Conservation (phyloP, 1,139 yeast genomes). For the Kurtzmaniella quercitrusa region DNA sequence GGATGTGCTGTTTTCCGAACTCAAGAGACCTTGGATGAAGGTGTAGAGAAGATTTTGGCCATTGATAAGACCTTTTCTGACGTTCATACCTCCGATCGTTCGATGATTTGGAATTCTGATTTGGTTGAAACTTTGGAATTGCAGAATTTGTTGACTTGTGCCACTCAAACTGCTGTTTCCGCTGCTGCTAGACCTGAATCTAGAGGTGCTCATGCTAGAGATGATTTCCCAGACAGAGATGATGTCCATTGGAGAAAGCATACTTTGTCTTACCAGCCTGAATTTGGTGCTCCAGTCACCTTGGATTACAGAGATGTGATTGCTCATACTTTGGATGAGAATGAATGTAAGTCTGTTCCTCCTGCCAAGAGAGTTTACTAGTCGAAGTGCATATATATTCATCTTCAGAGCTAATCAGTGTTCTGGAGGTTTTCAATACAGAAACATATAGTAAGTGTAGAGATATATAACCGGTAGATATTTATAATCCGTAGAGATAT, state of each 20-base stretch:
- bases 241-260: conserved; percentile 98
- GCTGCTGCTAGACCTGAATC: conserved; percentile 97
- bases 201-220: conserved; percentile 99
- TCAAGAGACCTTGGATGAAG: conserved; percentile 86
- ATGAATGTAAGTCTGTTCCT: conserved; percentile 93
- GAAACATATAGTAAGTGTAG: neutral
- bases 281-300: conserved; percentile 64
- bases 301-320: conserved; percentile 88
- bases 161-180: conserved; percentile 90
- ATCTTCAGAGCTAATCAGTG: neutral
- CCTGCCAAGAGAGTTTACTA: conserved; percentile 94
- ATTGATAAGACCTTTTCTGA: conserved; percentile 68
- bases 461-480: neutral
- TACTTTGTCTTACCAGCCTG: conserved; percentile 85
- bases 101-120: conserved; percentile 98
- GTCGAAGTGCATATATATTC: neutral
- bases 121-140: conserved; percentile 93
- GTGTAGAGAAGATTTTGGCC: conserved; percentile 74
- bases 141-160: conserved; percentile 96
- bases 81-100: conserved; percentile 87
- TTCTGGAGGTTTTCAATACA: neutral
- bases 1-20: conserved; percentile 97
- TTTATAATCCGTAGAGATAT: too few species aligned
- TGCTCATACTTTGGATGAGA: conserved; percentile 78
- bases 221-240: conserved; percentile 94